Percentiles rank a stretch among this genome's conserved stretches.
Evolutionary conservation across 805 yeast genomes (phyloP).

Genomic region (Yueomyces sinensis): DNA sequence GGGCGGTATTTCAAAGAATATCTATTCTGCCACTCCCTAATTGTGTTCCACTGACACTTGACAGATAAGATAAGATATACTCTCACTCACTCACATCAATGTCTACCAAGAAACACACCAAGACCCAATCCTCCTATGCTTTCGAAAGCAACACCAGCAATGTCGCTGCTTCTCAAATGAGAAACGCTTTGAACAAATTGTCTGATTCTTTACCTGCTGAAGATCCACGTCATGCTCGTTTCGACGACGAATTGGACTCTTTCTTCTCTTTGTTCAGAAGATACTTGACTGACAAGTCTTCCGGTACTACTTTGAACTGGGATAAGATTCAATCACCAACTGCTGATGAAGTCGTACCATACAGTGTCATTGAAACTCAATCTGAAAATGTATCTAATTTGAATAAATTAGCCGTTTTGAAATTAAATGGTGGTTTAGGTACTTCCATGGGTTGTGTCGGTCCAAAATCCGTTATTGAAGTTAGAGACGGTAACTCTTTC

Average conservation of each 20-base stretch:
- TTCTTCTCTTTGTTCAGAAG: constrained; percentile 90
- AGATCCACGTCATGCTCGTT: constrained; percentile 35
- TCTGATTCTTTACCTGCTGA: constrained; percentile 55
- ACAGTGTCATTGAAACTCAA: constrained; percentile 31
- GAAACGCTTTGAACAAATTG: constrained; percentile 82
- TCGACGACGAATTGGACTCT: constrained; percentile 77
- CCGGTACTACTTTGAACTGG: constrained; percentile 65
- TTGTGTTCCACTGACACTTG: too few relatives aligned
- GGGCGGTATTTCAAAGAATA: too few relatives aligned
- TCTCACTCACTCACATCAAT: not conserved
- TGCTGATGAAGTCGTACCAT: constrained; percentile 79
- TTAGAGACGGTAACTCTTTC: constrained; percentile 95
- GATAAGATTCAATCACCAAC: constrained; percentile 89
- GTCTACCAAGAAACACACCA: constrained; percentile 25
- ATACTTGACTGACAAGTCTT: constrained; percentile 78
- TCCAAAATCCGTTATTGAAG: constrained; percentile 88
- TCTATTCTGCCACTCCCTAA: too few relatives aligned
- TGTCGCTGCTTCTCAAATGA: constrained; percentile 95
- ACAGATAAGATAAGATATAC: too few relatives aligned
- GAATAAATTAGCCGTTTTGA: constrained; percentile 82
- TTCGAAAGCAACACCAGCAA: constrained; percentile 91
- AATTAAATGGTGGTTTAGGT: constrained; percentile 96
- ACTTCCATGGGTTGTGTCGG: constrained; percentile 99
- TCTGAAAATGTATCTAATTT: constrained; percentile 32
- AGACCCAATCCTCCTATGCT: constrained; percentile 40